Conservation (phyloP, 2,329 filamentous ascomycete species). For the Aspergillus sp. region DNA sequence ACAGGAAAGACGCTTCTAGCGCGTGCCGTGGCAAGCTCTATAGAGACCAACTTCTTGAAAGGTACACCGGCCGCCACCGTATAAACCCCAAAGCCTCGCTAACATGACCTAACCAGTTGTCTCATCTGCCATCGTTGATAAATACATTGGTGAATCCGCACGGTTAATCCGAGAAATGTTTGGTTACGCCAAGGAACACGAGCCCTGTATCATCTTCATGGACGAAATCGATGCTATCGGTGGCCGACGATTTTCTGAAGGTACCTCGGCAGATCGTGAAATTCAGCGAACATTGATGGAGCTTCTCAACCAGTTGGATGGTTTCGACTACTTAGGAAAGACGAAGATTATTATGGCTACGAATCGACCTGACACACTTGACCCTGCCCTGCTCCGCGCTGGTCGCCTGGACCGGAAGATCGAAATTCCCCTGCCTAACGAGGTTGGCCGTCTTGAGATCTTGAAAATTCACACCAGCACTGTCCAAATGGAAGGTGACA, state of each 20-base stretch:
- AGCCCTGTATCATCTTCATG: constrained; percentile 99
- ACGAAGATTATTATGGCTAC: constrained; percentile 99
- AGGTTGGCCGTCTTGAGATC: constrained; percentile 93
- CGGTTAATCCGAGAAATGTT: constrained; percentile 99
- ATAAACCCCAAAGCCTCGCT: not conserved
- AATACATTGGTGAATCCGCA: constrained; percentile 98
- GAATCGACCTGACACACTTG: constrained; percentile 93
- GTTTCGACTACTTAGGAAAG: constrained; percentile 98
- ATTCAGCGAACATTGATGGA: constrained; percentile 99
- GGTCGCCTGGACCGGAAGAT: constrained; percentile 96
- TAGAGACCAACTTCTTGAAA: constrained; percentile 98
- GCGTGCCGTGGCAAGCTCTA: constrained; percentile 88
- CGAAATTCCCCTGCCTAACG: constrained; percentile 94
- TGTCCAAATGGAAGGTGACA: constrained; percentile 87
- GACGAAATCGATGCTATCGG: constrained; percentile 99
- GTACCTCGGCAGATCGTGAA: constrained; percentile 94
- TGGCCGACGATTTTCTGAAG: constrained; percentile 92
- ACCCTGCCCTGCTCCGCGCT: constrained; percentile 87
- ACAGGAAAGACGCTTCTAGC: constrained; percentile 96
- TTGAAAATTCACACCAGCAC: constrained; percentile 92
- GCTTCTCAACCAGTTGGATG: constrained; percentile 95
- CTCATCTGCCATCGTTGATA: constrained; percentile 98
- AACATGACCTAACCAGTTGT: constrained; percentile 63
- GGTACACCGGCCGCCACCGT: constrained; percentile 54
- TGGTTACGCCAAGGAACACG: constrained; percentile 98